These are phyloP conservation scores for Coriolopsis trogii DNA, from an alignment of 1,284 basidiomycete species.

Conservation along the genomic window DNA sequence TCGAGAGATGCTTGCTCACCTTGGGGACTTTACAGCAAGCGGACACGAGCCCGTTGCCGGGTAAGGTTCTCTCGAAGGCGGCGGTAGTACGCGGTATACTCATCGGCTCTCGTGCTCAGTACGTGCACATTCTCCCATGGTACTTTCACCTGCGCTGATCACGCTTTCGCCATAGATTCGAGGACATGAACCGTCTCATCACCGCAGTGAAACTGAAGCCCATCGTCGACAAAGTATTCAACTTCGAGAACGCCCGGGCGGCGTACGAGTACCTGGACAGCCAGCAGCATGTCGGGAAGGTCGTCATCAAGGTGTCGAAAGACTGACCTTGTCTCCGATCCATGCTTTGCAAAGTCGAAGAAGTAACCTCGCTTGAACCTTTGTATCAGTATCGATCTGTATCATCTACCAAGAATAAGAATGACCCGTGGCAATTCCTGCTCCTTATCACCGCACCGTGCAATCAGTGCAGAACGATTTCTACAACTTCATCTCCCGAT, in stretches of 20 bases:
- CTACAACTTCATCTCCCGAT: too few relatives aligned
- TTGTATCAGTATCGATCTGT: too few relatives aligned
- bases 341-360: too few relatives aligned
- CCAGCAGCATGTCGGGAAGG: constrained; percentile 40
- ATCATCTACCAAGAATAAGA: too few relatives aligned
- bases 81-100: constrained; percentile 35
- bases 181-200: constrained; percentile 38
- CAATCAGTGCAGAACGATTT: too few relatives aligned
- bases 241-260: constrained; percentile 39
- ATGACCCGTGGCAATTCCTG: too few relatives aligned
- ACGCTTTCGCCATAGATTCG: constrained; percentile 8
- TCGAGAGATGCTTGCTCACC: background rate
- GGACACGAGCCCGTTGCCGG: constrained; percentile 20
- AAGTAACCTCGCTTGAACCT: too few relatives aligned
- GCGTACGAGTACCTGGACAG: constrained; percentile 41
- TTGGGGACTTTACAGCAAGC: constrained; percentile 6
- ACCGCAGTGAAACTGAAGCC: constrained; percentile 37
- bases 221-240: constrained; percentile 44
- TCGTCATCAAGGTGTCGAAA: constrained; percentile 36
- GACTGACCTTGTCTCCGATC: too few relatives aligned
- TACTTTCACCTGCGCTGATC: too few relatives aligned
- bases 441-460: too few relatives aligned
- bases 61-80: constrained; percentile 17
- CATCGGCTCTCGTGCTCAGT: constrained; percentile 38
- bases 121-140: background rate